Conservation (phyloP, 768 basidiomycete genomes). For the Podaxis sp. region DNA sequence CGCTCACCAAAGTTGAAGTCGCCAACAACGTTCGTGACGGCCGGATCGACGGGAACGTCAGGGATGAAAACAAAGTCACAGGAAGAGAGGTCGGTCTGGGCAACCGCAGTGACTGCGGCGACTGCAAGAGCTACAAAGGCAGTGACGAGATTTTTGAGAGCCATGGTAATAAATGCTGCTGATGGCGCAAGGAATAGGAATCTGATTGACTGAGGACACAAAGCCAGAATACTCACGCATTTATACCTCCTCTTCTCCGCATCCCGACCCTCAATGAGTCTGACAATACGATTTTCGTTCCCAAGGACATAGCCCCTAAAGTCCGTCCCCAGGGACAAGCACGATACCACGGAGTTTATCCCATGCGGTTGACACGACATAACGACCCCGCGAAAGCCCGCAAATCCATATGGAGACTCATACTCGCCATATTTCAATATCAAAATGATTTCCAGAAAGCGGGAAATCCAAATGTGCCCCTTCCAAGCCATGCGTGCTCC, state of each 20-base stretch:
- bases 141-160: not conserved
- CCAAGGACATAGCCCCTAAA: not conserved
- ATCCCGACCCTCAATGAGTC: not conserved
- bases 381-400: not conserved
- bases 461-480: too few species aligned
- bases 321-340: not conserved
- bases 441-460: not conserved
- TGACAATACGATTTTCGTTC: not conserved
- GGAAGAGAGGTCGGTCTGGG: conserved; percentile 2
- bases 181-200: not conserved
- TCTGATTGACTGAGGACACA: not conserved
- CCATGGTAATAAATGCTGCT: not conserved
- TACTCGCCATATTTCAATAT: not conserved
- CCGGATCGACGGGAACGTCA: conserved; percentile 1
- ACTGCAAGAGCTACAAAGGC: not conserved
- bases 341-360: not conserved
- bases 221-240: not conserved
- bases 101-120: not conserved
- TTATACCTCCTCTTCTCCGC: not conserved
- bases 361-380: not conserved
- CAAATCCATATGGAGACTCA: not conserved
- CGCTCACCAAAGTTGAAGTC: conserved; percentile 8
- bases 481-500: too few species aligned
- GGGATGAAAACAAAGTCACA: conserved; percentile 10
- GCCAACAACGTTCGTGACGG: not conserved